Evolutionary conservation across 2,329 filamentous ascomycete species (phyloP), one percentile per base, ranked within the genome.

Genomic region (Trichoderma pleuroti): DNA sequence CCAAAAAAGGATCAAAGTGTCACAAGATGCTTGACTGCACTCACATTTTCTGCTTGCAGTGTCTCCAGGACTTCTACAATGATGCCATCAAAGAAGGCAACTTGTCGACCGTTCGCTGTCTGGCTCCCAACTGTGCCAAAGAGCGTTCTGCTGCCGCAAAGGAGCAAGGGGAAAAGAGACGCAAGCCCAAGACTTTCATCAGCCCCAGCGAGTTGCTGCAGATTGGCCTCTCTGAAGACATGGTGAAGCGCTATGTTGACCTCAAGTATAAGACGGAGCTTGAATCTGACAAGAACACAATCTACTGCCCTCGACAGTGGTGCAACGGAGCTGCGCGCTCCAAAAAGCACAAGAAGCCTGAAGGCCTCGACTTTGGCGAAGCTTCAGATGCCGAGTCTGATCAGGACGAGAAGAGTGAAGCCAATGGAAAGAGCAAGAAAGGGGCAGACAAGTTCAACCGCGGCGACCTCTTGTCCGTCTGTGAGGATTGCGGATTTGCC

Each of bases 231-330:
- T 84, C 89, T 2, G 87, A 91, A 71, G 89, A 92, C 18, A 87
- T 86, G 39, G 93, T 98, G 2, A 91, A 93, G 77, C 91, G 96
- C 69, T 99, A 97, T 78, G 92, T 97, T 5, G 90, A 90, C 46
- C 86, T 98, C 72, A 98, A 96, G 82, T 93, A 97, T 77, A 98
- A 98, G 83, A 93, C 92, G 74, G 92, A 93, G 78, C 88, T 98
- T 3, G 96, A 98, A 80, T 91, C 93, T 0, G 94, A 98, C 81
- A 97, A 94, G 77, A 91, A 90, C 71, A 98, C 94, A 0, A 87
- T 98, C 39, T 98, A 97, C 79, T 99, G 96, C 77, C 96, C 96
- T 0, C 89, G 96, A 10, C 86, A 90, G 70, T 98, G 94, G 93
- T 99, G 96, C 79, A 93, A 96, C 80, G 94, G 93, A 7, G 93